Percentiles rank a stretch among this genome's conserved stretches.
phyloP scores from a whole-genome alignment of 495 filamentous ascomycete genomes.

The Lepidopterella palustris region DNA sequence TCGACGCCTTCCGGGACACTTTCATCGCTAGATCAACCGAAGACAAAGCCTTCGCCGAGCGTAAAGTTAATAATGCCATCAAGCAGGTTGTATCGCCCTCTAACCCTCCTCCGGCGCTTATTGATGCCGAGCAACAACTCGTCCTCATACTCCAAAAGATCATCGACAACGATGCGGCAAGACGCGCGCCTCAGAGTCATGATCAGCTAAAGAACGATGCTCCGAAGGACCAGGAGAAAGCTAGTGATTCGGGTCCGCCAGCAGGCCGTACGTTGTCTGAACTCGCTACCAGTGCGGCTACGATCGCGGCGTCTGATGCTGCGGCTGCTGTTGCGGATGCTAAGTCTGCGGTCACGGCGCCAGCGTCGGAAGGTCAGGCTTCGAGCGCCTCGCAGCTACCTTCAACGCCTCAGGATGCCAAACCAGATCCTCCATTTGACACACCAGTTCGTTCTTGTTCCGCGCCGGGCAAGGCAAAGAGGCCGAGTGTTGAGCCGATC shows the following conservation, averaged over 20 bases:
- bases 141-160: not conserved
- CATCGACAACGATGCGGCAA: not conserved
- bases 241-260: not conserved
- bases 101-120: not conserved
- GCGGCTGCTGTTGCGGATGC: slow-evolving; percentile 13
- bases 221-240: not conserved
- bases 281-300: slow-evolving; percentile 1
- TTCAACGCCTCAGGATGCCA: not conserved
- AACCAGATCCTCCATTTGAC: not conserved
- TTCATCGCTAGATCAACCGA: slow-evolving; percentile 8
- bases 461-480: not conserved
- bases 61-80: slow-evolving; percentile 20
- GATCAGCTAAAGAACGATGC: not conserved
- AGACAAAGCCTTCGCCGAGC: not conserved
- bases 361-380: not conserved
- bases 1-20: slow-evolving; percentile 21
- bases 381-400: not conserved
- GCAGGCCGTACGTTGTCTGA: not conserved
- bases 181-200: not conserved
- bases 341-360: slow-evolving; percentile 3
- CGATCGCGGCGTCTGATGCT: not conserved
- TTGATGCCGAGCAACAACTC: not conserved
- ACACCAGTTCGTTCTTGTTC: slow-evolving; percentile 1
- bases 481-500: slow-evolving; percentile 24
- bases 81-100: slow-evolving; percentile 5